phyloP scores from a whole-genome alignment of 495 filamentous ascomycete species.

The Penicillium diatomitis region DNA sequence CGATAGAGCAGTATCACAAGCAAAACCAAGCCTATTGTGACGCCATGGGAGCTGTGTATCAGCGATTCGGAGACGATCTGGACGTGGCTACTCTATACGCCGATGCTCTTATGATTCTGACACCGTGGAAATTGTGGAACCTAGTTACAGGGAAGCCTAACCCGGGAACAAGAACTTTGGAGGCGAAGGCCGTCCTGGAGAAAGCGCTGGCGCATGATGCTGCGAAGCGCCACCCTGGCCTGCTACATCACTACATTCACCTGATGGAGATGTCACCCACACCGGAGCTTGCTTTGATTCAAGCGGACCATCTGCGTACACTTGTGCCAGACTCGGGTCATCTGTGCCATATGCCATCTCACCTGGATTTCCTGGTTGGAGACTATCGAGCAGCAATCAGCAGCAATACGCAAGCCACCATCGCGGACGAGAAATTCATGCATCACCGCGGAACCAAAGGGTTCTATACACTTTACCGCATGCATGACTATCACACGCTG shows the following conservation, averaged over 20 bases:
- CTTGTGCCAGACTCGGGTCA: constrained; percentile 57
- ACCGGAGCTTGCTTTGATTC: constrained; percentile 45
- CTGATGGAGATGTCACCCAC: constrained; percentile 58
- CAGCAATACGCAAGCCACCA: constrained; percentile 47
- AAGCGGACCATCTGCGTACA: constrained; percentile 48
- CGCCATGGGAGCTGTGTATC: constrained; percentile 49
- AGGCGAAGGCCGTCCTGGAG: constrained; percentile 50
- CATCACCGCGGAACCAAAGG: constrained; percentile 37
- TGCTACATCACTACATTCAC: constrained; percentile 61
- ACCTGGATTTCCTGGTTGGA: constrained; percentile 55
- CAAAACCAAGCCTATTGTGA: constrained; percentile 48
- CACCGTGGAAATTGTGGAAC: constrained; percentile 58
- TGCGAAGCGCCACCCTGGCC: constrained; percentile 42
- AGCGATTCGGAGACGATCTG: constrained; percentile 40
- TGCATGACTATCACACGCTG: constrained; percentile 54
- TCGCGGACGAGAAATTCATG: constrained; percentile 50
- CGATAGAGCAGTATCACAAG: constrained; percentile 28
- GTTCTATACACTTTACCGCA: constrained; percentile 58
- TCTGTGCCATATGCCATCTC: constrained; percentile 57
- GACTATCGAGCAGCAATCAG: constrained; percentile 50
- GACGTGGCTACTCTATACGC: constrained; percentile 52
- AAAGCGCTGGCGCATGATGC: constrained; percentile 27
- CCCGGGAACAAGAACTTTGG: constrained; percentile 43
- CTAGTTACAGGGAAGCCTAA: constrained; percentile 47
- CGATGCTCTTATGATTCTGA: constrained; percentile 56